Base-by-base conservation (phyloP, 495 filamentous ascomycete species). In the Aspergillus cavernicola region DNA sequence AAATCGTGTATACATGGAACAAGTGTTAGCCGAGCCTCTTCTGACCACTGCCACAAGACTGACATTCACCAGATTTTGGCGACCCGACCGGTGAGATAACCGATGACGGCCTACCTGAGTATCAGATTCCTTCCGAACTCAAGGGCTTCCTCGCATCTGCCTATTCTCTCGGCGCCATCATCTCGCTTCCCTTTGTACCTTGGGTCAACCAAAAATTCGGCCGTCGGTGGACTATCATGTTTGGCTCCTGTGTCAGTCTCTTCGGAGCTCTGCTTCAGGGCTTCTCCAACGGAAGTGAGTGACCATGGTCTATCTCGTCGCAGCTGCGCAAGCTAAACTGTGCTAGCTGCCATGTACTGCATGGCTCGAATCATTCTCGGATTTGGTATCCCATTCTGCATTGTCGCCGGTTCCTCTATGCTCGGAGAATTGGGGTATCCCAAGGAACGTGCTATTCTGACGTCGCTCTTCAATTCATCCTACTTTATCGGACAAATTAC, bases 351-450 rank as follows among this genome's bases (percentile, higher is more conserved):
- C 2, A 87, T 86, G 83, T 87, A 85, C 58, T 76, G 87, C 42
- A 66, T 86, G 28, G 75, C 85, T 33, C 81, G 85, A 35, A 74
- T 86, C 36, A 66, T 88, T 40, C 77, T 88, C 42, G 84, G 84
- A 22, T 81, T 85, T 42, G 82, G 83, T 36, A 81, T 85, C 54
- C 79, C 79, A 8, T 83, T 81, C 58, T 84, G 80, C 54, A 86
- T 86, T 56, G 75, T 84, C 26, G 82, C 82, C 4, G 84, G 81
- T 16, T 82, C 84, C 3, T 76, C 79, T 18, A 63, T 87, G 47
- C 80, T 88, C 31, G 84, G 79, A 57, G 86, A 88, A 56, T 72
- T 88, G 19, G 77, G 74, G 0, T 80, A 86, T 63, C 86, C 85
- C 16, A 85, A 82, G 59, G 82, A 88, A 59, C 79, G 84, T 53